Conservation (phyloP, 2,329 filamentous ascomycete species). For the Simplicillium aogashimaense region DNA sequence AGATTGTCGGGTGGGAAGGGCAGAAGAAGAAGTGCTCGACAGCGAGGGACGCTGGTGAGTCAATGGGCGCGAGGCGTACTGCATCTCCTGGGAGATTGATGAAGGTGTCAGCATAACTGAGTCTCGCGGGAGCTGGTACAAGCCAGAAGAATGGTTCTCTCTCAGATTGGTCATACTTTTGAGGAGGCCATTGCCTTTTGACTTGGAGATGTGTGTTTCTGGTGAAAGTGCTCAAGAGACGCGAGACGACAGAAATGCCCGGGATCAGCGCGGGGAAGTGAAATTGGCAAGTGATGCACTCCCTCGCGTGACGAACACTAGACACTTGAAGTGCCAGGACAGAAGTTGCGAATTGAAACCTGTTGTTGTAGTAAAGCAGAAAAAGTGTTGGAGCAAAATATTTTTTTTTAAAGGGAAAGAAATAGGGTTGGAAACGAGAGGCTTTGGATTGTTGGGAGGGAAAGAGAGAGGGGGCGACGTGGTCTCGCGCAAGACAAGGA, state of each 20-base stretch:
- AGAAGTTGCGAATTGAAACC: background rate
- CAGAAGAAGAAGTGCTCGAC: constrained; percentile 41
- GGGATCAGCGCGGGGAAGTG: background rate
- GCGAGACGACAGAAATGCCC: constrained; percentile 27
- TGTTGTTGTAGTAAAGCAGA: constrained; percentile 7
- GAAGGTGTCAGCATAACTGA: constrained; percentile 23
- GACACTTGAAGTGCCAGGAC: background rate
- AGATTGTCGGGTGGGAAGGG: constrained; percentile 49
- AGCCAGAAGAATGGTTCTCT: constrained; percentile 17
- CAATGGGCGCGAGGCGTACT: constrained; percentile 57
- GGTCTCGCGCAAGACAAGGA: constrained; percentile 14
- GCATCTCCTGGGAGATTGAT: constrained; percentile 44
- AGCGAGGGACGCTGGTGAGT: constrained; percentile 51
- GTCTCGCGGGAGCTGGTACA: constrained; percentile 18
- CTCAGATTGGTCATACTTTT: constrained; percentile 37
- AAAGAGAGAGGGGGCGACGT: background rate
- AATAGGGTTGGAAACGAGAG: background rate
- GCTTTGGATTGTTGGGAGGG: constrained; percentile 1
- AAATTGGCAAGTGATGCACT: background rate
- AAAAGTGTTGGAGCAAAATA: constrained; percentile 4
- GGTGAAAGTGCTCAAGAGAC: constrained; percentile 15
- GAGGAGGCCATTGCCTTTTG: constrained; percentile 50
- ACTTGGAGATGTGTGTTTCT: constrained; percentile 13
- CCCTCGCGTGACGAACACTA: background rate
- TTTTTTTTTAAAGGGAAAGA: constrained; percentile 4